These are phyloP conservation scores for Pisolithus thermaeus DNA, from an alignment of 1,284 basidiomycete species.

Conservation along the genomic window DNA sequence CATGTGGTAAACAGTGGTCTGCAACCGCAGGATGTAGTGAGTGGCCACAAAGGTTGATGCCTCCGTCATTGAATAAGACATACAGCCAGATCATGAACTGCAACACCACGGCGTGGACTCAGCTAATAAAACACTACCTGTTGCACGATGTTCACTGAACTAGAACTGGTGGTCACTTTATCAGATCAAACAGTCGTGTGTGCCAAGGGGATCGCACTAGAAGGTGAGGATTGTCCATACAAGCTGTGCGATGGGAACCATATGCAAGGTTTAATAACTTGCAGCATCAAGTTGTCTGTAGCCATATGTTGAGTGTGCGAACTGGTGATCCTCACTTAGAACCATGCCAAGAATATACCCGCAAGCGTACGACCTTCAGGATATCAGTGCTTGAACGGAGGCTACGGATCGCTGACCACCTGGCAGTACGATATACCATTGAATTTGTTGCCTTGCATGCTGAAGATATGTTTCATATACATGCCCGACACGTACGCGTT, in stretches of 20 bases:
- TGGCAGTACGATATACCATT: constrained; percentile 42
- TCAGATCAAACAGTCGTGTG: background rate
- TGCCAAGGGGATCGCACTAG: constrained; percentile 33
- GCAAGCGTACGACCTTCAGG: constrained; percentile 56
- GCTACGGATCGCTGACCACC: background rate
- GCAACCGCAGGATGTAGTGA: constrained; percentile 69
- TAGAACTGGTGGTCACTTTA: constrained; percentile 38
- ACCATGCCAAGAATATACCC: constrained; percentile 71
- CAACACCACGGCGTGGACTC: background rate
- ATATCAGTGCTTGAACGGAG: background rate
- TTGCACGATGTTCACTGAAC: constrained; percentile 46
- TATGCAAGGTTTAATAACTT: constrained; percentile 53
- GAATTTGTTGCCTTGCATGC: constrained; percentile 64
- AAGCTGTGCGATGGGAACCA: constrained; percentile 63
- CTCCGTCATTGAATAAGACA: constrained; percentile 64
- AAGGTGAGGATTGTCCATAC: constrained; percentile 62
- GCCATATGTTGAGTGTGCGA: background rate
- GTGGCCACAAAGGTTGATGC: constrained; percentile 72
- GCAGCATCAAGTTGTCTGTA: constrained; percentile 59
- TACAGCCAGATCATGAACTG: constrained; percentile 43
- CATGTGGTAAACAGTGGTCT: constrained; percentile 16
- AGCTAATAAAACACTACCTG: constrained; percentile 34
- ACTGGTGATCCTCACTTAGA: constrained; percentile 42
- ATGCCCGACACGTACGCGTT: constrained; percentile 76
- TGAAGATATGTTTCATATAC: constrained; percentile 64